Percentiles rank a stretch among this genome's conserved stretches.
Conservation (phyloP, 1,284 basidiomycete species). For the Cutaneotrichosporon curvatum region DNA sequence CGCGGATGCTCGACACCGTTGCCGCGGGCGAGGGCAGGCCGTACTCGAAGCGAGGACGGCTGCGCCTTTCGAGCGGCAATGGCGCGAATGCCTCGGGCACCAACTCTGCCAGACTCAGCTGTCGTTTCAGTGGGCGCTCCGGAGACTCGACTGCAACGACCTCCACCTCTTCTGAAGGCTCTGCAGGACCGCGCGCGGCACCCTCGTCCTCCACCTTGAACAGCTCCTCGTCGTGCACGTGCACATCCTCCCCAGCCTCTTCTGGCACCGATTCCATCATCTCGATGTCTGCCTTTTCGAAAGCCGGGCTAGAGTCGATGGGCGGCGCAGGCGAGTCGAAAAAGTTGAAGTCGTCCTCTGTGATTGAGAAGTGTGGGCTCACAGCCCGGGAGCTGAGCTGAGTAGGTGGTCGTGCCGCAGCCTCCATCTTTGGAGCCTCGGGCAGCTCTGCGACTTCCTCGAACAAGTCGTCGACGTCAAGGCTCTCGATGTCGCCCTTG, state of each 20-base stretch:
- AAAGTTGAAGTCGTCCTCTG: constrained; percentile 44
- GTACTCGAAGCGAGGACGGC: constrained; percentile 20
- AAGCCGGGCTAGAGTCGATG: no score
- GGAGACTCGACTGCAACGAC: neutral
- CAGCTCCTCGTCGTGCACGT: neutral
- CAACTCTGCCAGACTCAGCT: constrained; percentile 12
- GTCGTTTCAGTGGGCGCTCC: neutral
- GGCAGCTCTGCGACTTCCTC: constrained; percentile 4
- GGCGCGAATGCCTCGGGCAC: constrained; percentile 32
- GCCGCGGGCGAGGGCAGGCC: constrained; percentile 32
- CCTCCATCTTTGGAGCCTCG: neutral
- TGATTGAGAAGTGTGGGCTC: constrained; percentile 15
- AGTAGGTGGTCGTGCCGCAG: neutral
- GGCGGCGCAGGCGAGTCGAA: constrained; percentile 35
- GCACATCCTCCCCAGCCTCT: neutral
- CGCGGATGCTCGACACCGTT: constrained; percentile 16
- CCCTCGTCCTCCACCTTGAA: neutral
- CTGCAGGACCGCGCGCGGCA: no score
- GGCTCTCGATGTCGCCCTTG: constrained; percentile 3
- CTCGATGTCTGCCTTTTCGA: neutral
- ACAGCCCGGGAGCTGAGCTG: neutral
- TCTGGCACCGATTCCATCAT: neutral
- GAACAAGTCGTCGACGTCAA: constrained; percentile 21
- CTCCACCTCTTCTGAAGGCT: constrained; percentile 5
- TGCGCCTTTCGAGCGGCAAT: constrained; percentile 9